phyloP scores from a whole-genome alignment of 352 stramenopile species.

The Phytopythium aichiense region DNA sequence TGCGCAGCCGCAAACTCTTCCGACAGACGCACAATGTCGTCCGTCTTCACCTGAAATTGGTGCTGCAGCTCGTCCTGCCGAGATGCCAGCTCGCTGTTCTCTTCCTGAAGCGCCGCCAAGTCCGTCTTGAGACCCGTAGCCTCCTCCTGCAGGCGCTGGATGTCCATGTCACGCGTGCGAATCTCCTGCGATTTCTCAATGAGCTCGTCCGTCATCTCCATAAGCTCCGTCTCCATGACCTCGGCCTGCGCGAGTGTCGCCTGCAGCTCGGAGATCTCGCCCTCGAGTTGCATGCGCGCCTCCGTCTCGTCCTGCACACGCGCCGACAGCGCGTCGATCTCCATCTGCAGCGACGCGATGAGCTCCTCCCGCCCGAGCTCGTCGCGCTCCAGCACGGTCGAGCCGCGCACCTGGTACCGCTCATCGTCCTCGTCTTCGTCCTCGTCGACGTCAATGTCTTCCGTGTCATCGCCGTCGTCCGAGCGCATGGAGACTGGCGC shows the following conservation, averaged over 20 bases:
- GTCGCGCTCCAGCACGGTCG: slow-evolving; percentile 57
- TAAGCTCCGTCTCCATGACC: slow-evolving; percentile 73
- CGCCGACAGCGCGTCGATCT: slow-evolving; percentile 61
- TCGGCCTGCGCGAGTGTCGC: slow-evolving; percentile 60
- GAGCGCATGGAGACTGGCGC: slow-evolving; percentile 26
- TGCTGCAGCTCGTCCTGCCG: slow-evolving; percentile 32
- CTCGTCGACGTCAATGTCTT: slow-evolving; percentile 18
- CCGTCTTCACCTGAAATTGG: slow-evolving; percentile 29
- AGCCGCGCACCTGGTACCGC: slow-evolving; percentile 28
- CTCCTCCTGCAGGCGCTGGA: slow-evolving; percentile 47
- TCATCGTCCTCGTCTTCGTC: slow-evolving; percentile 21
- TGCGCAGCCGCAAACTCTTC: slow-evolving; percentile 38
- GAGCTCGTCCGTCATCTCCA: slow-evolving; percentile 74
- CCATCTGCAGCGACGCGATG: slow-evolving; percentile 61
- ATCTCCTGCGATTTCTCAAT: slow-evolving; percentile 75
- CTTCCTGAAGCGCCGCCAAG: slow-evolving; percentile 37
- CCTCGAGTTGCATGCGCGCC: slow-evolving; percentile 44
- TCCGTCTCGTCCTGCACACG: slow-evolving; percentile 68
- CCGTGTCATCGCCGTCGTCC: slow-evolving; percentile 25
- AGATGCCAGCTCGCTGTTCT: slow-evolving; percentile 41
- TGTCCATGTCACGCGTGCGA: slow-evolving; percentile 51
- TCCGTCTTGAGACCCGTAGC: slow-evolving; percentile 42
- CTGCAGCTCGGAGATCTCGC: slow-evolving; percentile 49
- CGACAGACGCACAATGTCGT: slow-evolving; percentile 24
- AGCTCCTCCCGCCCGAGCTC: slow-evolving; percentile 54